These are phyloP conservation scores for Fusarium incarnatum DNA, from an alignment of 2,329 filamentous ascomycete species.

Conservation along the genomic window DNA sequence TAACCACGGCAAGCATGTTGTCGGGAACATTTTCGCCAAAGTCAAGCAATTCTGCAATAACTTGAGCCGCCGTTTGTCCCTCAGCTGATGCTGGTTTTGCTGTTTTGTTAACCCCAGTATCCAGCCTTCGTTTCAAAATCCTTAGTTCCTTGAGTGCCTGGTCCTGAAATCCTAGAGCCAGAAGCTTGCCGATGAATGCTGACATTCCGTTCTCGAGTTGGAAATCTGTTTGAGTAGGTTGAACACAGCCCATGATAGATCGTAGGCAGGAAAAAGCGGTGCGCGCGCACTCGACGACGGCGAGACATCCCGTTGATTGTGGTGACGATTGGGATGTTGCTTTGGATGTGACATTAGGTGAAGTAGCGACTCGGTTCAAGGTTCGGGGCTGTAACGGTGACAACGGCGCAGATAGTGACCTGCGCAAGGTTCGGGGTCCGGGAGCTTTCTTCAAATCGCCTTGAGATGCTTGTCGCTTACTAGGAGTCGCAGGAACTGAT, in stretches of 20 bases:
- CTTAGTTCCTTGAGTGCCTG: slow-evolving; percentile 76
- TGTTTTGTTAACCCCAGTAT: slow-evolving; percentile 54
- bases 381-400: slow-evolving; percentile 71
- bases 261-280: slow-evolving; percentile 74
- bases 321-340: slow-evolving; percentile 46
- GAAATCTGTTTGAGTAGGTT: slow-evolving; percentile 67
- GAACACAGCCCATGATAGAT: slow-evolving; percentile 64
- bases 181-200: slow-evolving; percentile 73
- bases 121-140: slow-evolving; percentile 72
- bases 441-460: slow-evolving; percentile 51
- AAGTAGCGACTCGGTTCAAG: slow-evolving; percentile 70
- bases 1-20: slow-evolving; percentile 65
- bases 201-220: slow-evolving; percentile 81
- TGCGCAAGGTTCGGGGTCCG: slow-evolving; percentile 58
- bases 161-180: slow-evolving; percentile 73
- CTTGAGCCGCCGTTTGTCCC: slow-evolving; percentile 46
- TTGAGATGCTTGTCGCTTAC: slow-evolving; percentile 51
- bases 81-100: slow-evolving; percentile 47
- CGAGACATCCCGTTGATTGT: slow-evolving; percentile 60
- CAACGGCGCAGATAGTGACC: slow-evolving; percentile 69
- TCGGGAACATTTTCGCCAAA: slow-evolving; percentile 63
- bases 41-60: slow-evolving; percentile 70
- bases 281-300: slow-evolving; percentile 76
- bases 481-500: slow-evolving; percentile 48
- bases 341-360: slow-evolving; percentile 56